Evolutionary conservation across 305 asterid species (phyloP), one percentile per base, ranked within the genome.

Genomic region (Nicotiana rustica): DNA sequence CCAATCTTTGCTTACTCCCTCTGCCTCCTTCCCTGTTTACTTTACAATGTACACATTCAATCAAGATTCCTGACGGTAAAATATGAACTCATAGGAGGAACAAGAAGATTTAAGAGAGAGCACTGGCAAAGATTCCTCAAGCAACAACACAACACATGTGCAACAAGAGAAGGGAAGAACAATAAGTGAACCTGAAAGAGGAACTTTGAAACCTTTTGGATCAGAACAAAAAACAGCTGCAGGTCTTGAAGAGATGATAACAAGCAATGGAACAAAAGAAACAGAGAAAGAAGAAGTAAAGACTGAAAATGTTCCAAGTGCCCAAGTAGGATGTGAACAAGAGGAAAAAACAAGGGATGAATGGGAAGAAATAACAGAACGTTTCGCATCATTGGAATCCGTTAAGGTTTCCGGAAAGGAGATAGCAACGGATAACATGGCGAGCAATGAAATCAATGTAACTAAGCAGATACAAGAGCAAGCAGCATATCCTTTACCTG

Each of bases 331-430:
- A 21, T 64, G 84, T 17, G 81, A 55, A 69, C 81, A 69, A 62
- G 89, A 87, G 84, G 87, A 76, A 83, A 75, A 56, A 73, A 60
- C 86, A 19, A 76, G 77, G 31, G 77, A 85, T 65, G 87, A 79
- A 60, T 64, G 67, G 69, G n/a, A 82, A 44, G 83, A 69, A 77
- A 19, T 31, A 78, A 75, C 36, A 25, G 77, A 84, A 82, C 83
- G 62, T 31, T 55, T 86, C 67, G 86, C 81, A 84, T 56, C 88
- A 79, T 67, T 69, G 66, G 36, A 31, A 67, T 55, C 79, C 5
- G n/a, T 80, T 33, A 44, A 67, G 61, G 61, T 52, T 81, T 36
- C 77, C 0, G 66, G 55, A 17, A 76, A 76, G 80, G 80, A 55
- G 47, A 25, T 73, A 49, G 79, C 25, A 55, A 49, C 31, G 66